A percentile compares a stretch with the other conserved stretches of the same genome.
phyloP scores from a whole-genome alignment of 1,284 basidiomycete genomes.

The Heterobasidion irregulare region DNA sequence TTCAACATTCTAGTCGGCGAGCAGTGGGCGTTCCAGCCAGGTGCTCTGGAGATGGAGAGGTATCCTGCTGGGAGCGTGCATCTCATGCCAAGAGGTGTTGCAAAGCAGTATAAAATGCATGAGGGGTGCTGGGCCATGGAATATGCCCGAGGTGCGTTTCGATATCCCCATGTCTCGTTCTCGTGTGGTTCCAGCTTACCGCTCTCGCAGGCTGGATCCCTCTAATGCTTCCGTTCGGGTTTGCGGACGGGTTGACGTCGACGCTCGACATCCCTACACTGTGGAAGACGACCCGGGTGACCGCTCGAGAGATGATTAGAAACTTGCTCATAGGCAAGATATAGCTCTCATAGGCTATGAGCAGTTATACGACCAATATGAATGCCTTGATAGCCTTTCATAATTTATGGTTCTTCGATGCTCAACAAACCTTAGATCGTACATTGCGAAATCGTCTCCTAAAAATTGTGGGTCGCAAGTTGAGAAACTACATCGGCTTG shows the following conservation, averaged over 20 bases:
- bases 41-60: conserved; percentile 74
- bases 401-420: background rate
- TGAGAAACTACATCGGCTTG: too few relatives aligned
- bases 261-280: conserved; percentile 86
- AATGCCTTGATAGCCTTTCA: background rate
- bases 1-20: conserved; percentile 93
- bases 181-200: background rate
- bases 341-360: conserved; percentile 25
- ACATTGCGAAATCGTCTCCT: too few relatives aligned
- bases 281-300: conserved; percentile 73
- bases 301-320: conserved; percentile 73
- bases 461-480: too few relatives aligned
- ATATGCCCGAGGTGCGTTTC: conserved; percentile 72
- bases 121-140: conserved; percentile 93
- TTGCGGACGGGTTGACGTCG: conserved; percentile 80
- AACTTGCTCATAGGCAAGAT: conserved; percentile 88
- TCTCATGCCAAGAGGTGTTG: conserved; percentile 71
- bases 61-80: conserved; percentile 85
- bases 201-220: conserved; percentile 74
- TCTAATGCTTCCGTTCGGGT: conserved; percentile 87
- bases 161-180: background rate
- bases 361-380: background rate
- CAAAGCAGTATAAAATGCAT: conserved; percentile 98
- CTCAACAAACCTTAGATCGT: too few relatives aligned
- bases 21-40: conserved; percentile 87